Base-by-base conservation (phyloP, 2,329 filamentous ascomycete genomes). In the Hymenotorrendiella dingleyae region DNA sequence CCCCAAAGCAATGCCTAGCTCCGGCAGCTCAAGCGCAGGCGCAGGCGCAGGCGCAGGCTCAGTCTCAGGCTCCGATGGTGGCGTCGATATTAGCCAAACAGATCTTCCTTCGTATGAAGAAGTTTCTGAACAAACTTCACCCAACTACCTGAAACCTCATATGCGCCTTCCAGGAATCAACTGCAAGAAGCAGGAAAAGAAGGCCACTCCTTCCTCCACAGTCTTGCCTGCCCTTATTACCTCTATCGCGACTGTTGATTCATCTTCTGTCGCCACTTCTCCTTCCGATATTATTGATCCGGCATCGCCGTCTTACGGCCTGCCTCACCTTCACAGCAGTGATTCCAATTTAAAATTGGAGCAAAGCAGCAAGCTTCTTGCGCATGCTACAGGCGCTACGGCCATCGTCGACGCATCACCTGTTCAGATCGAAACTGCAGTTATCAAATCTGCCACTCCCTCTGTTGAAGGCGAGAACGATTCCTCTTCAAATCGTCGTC, bases 151-250 rank as follows among this genome's bases (percentile, higher is more conserved):
- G n/a, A n/a, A n/a, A n/a, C n/a, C n/a, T n/a, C n/a, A n/a, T n/a
- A n/a, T n/a, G n/a, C n/a, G n/a, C n/a, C n/a, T n/a, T 2, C 10
- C 9, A 21, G 32, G 22, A 17, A 12, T 9, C 6, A 20, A 17
- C 20, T 21, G 30, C 2, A 17, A 20, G 30, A 19, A 21, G 30
- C 5, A 16, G 9, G 17, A 11, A 6, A 21, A 28, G 26, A 11
- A 10, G 14, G 26, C 11, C 26, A 28, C 11, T 21, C 32, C 16
- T 11, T 33, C 17, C 9, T 33, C 30, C 20, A 34, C 32, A 34
- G 20, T 34, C 32, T 34, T 33, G 19, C 29, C 6, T 10, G 26
- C 46, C 19, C 44, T 60, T 36, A n/a, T n/a, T n/a, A n/a, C n/a
- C n/a, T n/a, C n/a, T 17, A 30, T 17, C n/a, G 6, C 4, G 6